These are phyloP conservation scores for Lasiosphaeria hispida DNA, from an alignment of 495 filamentous ascomycete species.

Conservation along the genomic window DNA sequence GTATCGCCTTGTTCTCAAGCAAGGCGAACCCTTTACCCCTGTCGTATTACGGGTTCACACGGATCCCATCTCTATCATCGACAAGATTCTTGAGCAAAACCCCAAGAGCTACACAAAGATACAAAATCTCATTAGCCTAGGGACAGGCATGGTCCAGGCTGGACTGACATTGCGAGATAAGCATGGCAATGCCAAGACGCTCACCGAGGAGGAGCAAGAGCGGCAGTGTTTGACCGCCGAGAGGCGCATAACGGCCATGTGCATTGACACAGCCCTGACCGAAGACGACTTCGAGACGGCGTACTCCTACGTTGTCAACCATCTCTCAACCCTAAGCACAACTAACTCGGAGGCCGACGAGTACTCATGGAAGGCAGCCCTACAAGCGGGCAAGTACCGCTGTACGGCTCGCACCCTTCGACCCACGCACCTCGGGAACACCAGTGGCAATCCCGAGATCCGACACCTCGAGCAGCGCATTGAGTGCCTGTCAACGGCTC, in stretches of 20 bases:
- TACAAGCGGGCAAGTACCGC: slow-evolving; percentile 80
- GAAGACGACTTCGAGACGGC: slow-evolving; percentile 96
- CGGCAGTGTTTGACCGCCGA: slow-evolving; percentile 43
- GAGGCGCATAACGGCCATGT: slow-evolving; percentile 78
- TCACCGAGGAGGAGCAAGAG: slow-evolving; percentile 29
- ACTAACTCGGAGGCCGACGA: slow-evolving; percentile 55
- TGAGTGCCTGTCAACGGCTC: slow-evolving; percentile 82
- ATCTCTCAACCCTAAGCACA: slow-evolving; percentile 36
- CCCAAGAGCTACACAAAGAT: slow-evolving; percentile 78
- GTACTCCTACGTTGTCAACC: slow-evolving; percentile 87
- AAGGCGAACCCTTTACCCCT: slow-evolving; percentile 88
- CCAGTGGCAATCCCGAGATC: slow-evolving; percentile 53
- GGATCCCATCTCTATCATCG: slow-evolving; percentile 80
- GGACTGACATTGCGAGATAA: slow-evolving; percentile 50
- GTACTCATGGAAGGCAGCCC: slow-evolving; percentile 87
- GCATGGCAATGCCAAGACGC: neutral
- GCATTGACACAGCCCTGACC: slow-evolving; percentile 78
- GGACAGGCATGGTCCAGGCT: slow-evolving; percentile 69
- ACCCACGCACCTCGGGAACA: slow-evolving; percentile 53
- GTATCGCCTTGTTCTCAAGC: slow-evolving; percentile 85
- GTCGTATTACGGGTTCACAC: slow-evolving; percentile 82
- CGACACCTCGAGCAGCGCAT: slow-evolving; percentile 77
- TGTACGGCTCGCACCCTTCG: slow-evolving; percentile 44
- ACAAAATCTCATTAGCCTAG: slow-evolving; percentile 79
- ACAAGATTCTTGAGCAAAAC: slow-evolving; percentile 87